Conservation (phyloP, 306 rosid genomes). For the Begonia peltatifolia region DNA sequence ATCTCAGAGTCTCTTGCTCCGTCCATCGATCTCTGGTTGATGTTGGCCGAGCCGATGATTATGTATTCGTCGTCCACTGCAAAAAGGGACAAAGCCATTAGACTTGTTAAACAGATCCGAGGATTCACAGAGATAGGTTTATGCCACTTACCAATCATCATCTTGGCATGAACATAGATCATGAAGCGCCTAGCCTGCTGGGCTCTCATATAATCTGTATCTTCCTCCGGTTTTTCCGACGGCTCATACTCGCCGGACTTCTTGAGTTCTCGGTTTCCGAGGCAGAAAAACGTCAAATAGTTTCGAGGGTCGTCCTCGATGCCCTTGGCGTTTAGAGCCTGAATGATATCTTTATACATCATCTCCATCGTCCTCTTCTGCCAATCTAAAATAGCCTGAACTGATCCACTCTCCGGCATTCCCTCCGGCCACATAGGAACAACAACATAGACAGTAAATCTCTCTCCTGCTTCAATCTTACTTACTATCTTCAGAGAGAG, state of each 20-base stretch:
- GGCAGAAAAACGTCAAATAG: constrained; percentile 76
- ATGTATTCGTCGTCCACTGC: constrained; percentile 69
- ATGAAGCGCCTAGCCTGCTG: constrained; percentile 57
- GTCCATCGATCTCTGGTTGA: constrained; percentile 75
- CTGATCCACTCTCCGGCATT: constrained; percentile 58
- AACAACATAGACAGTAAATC: constrained; percentile 47
- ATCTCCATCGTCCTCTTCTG: constrained; percentile 63
- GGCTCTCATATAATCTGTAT: constrained; percentile 45
- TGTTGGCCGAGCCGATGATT: constrained; percentile 66
- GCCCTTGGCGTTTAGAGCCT: constrained; percentile 48
- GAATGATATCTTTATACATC: constrained; percentile 51
- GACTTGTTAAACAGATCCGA: neutral
- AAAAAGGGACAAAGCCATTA: constrained; percentile 1
- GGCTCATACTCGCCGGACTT: constrained; percentile 55
- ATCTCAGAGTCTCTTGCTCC: constrained; percentile 64
- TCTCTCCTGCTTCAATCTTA: constrained; percentile 65
- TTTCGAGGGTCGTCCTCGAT: constrained; percentile 50
- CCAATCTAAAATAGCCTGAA: constrained; percentile 74
- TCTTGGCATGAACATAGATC: constrained; percentile 67
- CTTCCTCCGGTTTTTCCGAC: constrained; percentile 37
- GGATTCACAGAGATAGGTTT: neutral
- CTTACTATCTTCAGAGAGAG: constrained; percentile 58
- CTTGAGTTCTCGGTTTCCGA: constrained; percentile 59
- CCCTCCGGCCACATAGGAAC: constrained; percentile 82
- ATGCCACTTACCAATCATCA: constrained; percentile 53